These are phyloP conservation scores for Mucor irregularis DNA, from an alignment of 371 early-diverging fungal genomes.

Conservation along the genomic window DNA sequence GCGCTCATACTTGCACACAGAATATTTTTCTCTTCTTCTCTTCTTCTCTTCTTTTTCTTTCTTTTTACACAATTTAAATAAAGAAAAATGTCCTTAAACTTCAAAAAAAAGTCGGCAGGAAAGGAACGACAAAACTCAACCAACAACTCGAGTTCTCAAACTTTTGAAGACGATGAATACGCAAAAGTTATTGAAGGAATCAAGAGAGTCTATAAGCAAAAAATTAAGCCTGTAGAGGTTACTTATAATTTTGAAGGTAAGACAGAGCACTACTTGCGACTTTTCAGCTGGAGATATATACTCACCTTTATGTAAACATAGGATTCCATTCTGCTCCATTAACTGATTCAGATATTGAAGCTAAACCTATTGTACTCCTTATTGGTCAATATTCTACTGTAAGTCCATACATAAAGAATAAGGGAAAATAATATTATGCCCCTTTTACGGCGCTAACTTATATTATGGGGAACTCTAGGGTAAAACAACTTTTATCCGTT, in stretches of 20 bases:
- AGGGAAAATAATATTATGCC: no score
- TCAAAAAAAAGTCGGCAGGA: no score
- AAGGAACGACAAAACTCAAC: neutral
- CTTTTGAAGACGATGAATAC: slow-evolving; percentile 49
- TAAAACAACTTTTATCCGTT: slow-evolving; percentile 84
- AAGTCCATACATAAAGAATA: slow-evolving; percentile 6
- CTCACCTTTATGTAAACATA: slow-evolving; percentile 1
- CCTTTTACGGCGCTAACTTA: no score
- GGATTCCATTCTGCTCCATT: slow-evolving; percentile 77
- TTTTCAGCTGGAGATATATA: no score
- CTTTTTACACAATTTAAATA: neutral
- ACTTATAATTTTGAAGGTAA: slow-evolving; percentile 74
- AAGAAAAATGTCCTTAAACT: slow-evolving; percentile 8
- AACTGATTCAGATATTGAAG: slow-evolving; percentile 77
- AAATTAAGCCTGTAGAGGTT: slow-evolving; percentile 74
- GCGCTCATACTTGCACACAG: no score
- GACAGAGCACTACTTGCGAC: neutral
- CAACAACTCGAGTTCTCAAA: neutral
- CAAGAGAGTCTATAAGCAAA: slow-evolving; percentile 67
- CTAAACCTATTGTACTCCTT: slow-evolving; percentile 85
- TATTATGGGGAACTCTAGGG: slow-evolving; percentile 46
- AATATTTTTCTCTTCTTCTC: neutral
- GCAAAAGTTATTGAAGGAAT: slow-evolving; percentile 61
- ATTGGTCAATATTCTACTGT: slow-evolving; percentile 85
- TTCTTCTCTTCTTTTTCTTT: neutral